Base-by-base conservation (phyloP, 148 eudicot genomes). In the Fagopyrum tataricum region DNA sequence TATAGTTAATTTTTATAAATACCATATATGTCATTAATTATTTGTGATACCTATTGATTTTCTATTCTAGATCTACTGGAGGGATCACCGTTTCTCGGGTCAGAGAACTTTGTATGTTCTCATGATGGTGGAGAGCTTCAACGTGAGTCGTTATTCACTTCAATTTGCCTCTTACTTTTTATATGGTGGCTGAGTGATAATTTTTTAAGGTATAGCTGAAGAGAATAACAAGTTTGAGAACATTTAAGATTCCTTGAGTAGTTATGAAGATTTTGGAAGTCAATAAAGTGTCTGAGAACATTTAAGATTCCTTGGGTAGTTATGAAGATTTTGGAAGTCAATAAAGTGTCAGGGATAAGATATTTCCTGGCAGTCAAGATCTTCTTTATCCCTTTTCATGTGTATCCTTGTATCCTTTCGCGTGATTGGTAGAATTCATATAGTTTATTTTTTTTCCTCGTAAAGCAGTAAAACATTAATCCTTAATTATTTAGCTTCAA, bases 61-160 rank as follows among this genome's bases (percentile, higher is more conserved):
- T 70, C 24, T 31, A 3, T 18, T 40, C 3, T 42, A 70, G 72
- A 43, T 70, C 7, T 70, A 18, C 6, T 70, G 52, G 72, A 70
- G 52, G 52, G 72, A 70, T 70, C 72, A 7, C 72, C 72, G 2
- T 70, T 70, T 44, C 26, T 70, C 21, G 72, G 52, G 51, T 43
- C 72, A 44, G 49, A 70, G 18, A 70, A 70, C 72, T 70, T 43
- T 6, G 42, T 42, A 3, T 18, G 52, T 43, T 43, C 51, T 12
- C 15, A 46, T n/a, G 69, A 64, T 37, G 52, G 52, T 12, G 51
- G 72, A 43, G 72, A 43, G n/a, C 15, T 70, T 70, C 72, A 18
- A n/a, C 15, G 72, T 70, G 17, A 70, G 72, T 31, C 18, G 4
- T 7, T 66, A 31, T 20, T 15, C 37, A 66, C 70, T 26, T 66